Evolutionary conservation across 495 filamentous ascomycete genomes (phyloP).

Genomic region (Xylaria cubensis): DNA sequence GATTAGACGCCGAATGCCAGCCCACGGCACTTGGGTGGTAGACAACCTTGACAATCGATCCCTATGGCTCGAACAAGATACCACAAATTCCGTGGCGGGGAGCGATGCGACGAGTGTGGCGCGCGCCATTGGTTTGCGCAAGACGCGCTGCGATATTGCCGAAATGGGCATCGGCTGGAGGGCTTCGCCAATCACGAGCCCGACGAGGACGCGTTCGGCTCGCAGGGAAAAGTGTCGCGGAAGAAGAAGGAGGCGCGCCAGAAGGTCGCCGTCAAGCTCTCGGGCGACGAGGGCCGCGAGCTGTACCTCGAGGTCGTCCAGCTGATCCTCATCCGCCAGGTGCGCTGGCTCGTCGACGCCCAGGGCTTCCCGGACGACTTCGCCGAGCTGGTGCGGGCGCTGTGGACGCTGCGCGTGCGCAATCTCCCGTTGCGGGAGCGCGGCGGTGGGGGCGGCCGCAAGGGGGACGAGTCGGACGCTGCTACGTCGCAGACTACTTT

Average conservation of each 20-base stretch:
- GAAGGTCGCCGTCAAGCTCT: slow-evolving; percentile 64
- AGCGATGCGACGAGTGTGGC: slow-evolving; percentile 57
- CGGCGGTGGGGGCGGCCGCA: slow-evolving; percentile 28
- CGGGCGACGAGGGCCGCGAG: slow-evolving; percentile 69
- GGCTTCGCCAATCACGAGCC: slow-evolving; percentile 55
- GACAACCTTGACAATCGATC: neutral
- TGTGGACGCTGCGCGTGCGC: slow-evolving; percentile 57
- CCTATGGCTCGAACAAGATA: slow-evolving; percentile 36
- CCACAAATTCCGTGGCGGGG: slow-evolving; percentile 47
- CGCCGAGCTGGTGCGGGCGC: slow-evolving; percentile 57
- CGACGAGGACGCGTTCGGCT: slow-evolving; percentile 78
- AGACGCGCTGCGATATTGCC: slow-evolving; percentile 58
- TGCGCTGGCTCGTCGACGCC: slow-evolving; percentile 50
- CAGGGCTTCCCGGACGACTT: slow-evolving; percentile 52
- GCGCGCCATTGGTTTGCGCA: slow-evolving; percentile 56
- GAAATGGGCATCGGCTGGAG: slow-evolving; percentile 60
- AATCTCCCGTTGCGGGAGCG: slow-evolving; percentile 41
- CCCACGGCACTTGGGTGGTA: neutral
- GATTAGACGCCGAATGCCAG: neutral
- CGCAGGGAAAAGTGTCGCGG: slow-evolving; percentile 58
- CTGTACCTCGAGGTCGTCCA: slow-evolving; percentile 87
- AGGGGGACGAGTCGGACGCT: slow-evolving; percentile 24
- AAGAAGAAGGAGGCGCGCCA: slow-evolving; percentile 56
- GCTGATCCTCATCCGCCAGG: slow-evolving; percentile 63
- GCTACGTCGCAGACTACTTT: slow-evolving; percentile 28